Evolutionary conservation across 2,329 filamentous ascomycete species (phyloP).

Genomic region (Cladophialophora chaetospira): DNA sequence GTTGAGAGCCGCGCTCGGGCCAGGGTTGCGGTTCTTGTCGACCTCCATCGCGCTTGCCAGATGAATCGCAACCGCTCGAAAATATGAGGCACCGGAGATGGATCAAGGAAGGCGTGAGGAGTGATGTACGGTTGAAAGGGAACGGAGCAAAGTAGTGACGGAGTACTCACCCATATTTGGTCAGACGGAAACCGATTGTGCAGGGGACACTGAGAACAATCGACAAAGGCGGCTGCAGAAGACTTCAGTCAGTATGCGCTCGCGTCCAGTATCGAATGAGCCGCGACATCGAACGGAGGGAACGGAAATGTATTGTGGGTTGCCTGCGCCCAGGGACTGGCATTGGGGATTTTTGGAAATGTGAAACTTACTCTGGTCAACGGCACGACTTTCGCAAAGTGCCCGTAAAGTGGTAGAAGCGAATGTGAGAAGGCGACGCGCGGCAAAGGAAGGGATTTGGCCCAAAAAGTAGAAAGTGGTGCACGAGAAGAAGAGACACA

Average conservation of each 20-base stretch:
- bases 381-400: slow-evolving; percentile 1
- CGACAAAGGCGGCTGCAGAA: slow-evolving; percentile 16
- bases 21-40: not conserved
- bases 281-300: not conserved
- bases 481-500: slow-evolving; percentile 18
- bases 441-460: slow-evolving; percentile 15
- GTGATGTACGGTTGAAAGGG: slow-evolving; percentile 1
- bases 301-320: slow-evolving; percentile 10
- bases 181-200: slow-evolving; percentile 18
- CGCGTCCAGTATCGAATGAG: not conserved
- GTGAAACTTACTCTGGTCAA: slow-evolving; percentile 10
- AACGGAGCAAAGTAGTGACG: slow-evolving; percentile 9
- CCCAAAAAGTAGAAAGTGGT: slow-evolving; percentile 15
- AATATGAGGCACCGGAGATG: not conserved
- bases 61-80: not conserved
- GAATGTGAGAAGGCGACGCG: slow-evolving; percentile 26
- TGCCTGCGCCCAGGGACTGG: slow-evolving; percentile 8
- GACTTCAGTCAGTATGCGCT: slow-evolving; percentile 20
- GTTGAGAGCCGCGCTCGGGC: slow-evolving; percentile 12
- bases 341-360: not conserved
- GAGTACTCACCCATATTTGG: slow-evolving; percentile 27
- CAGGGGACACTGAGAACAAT: slow-evolving; percentile 16
- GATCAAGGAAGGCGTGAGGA: slow-evolving; percentile 1
- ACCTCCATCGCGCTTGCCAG: slow-evolving; percentile 5
- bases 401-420: slow-evolving; percentile 14